A percentile compares a stretch with the other conserved stretches of the same genome.
Conservation (phyloP, 371 early-diverging fungal species). For the Rhizomucor pusillus region DNA sequence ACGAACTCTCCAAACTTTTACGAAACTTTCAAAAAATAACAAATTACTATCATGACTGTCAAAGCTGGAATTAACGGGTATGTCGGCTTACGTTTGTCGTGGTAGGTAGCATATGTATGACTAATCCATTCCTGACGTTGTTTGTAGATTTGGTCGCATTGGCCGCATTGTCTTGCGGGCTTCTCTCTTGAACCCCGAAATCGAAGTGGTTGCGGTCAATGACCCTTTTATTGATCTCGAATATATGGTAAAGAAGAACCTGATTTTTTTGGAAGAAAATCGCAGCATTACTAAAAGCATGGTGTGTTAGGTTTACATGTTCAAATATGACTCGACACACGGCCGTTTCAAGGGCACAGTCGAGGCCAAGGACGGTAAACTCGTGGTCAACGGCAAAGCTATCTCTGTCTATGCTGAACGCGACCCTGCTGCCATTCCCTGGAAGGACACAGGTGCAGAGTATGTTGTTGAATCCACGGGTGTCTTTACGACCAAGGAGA, state of each 20-base stretch:
- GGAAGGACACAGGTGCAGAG: constrained; percentile 89
- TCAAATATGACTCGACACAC: constrained; percentile 99
- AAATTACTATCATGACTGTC: constrained; percentile 23
- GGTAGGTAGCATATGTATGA: not conserved
- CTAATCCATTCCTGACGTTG: not conserved
- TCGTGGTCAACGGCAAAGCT: constrained; percentile 70
- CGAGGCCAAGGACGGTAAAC: constrained; percentile 74
- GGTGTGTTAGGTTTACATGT: constrained; percentile 76
- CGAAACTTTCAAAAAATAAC: not conserved
- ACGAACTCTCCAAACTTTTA: constrained; percentile 2
- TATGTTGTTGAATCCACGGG: constrained; percentile 99
- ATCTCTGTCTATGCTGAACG: constrained; percentile 35
- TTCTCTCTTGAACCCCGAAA: constrained; percentile 70
- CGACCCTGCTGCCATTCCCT: constrained; percentile 83
- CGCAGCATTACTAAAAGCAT: not conserved
- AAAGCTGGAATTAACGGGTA: constrained; percentile 46
- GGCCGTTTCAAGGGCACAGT: constrained; percentile 88
- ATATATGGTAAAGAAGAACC: constrained; percentile 74
- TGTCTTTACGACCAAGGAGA: constrained; percentile 93
- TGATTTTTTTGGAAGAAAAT: not conserved
- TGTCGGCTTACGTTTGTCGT: not conserved
- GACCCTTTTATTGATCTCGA: constrained; percentile 97
- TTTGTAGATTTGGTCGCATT: constrained; percentile 90
- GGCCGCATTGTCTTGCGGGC: constrained; percentile 98
- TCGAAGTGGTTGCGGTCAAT: constrained; percentile 95